phyloP scores from a whole-genome alignment of 306 rosid species.

The Trichosanthes cucumerina region DNA sequence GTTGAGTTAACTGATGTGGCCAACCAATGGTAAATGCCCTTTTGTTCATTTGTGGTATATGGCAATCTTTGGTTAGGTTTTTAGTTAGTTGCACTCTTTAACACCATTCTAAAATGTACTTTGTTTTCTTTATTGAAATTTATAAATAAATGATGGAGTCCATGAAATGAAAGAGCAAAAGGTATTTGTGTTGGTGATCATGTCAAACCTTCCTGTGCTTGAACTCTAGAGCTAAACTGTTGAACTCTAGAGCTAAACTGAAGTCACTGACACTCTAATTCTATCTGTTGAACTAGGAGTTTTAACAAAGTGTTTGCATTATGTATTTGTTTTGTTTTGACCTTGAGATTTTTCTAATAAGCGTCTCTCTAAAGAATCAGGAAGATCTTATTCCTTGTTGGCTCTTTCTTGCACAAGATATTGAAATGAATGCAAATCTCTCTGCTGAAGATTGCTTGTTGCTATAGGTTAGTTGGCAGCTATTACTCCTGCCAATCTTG shows the following conservation, averaged over 20 bases:
- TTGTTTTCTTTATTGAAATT: no score
- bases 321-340: background rate
- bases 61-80: background rate
- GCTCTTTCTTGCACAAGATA: background rate
- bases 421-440: background rate
- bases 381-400: background rate
- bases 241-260: background rate
- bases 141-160: no score
- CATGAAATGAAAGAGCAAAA: background rate
- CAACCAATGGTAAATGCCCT: conserved; percentile 46
- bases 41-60: background rate
- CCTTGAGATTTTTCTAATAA: background rate
- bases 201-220: background rate
- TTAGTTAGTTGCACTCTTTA: no score
- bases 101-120: no score
- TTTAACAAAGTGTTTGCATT: background rate
- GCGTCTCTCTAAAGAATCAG: background rate
- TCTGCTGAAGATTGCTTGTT: background rate
- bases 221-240: background rate
- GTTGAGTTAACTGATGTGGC: conserved; percentile 82
- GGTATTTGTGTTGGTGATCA: background rate
- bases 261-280: background rate
- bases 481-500: background rate
- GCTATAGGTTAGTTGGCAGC: background rate
- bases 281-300: background rate